These are phyloP conservation scores for Coffea canephora DNA, from an alignment of 257 asterid genomes.

Conservation along the genomic window DNA sequence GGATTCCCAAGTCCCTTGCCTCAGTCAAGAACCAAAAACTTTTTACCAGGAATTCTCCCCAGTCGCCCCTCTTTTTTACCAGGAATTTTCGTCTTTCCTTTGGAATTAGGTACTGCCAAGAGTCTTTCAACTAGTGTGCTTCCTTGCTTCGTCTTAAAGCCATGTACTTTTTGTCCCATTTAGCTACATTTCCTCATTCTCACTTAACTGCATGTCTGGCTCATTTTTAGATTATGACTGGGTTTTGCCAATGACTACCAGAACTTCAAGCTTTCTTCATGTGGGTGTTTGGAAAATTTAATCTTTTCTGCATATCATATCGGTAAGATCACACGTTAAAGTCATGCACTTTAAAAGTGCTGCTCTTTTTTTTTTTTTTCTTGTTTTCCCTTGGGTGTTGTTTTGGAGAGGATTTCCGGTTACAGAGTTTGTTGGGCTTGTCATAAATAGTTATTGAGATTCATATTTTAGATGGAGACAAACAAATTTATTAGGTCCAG, in stretches of 20 bases:
- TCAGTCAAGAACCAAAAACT: background rate
- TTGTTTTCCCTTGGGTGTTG: background rate
- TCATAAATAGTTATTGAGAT: background rate
- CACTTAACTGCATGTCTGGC: background rate
- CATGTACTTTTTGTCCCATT: constrained; percentile 28
- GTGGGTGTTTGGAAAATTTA: background rate
- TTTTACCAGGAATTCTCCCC: background rate
- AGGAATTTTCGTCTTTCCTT: background rate
- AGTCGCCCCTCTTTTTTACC: background rate
- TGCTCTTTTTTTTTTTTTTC: too few species aligned
- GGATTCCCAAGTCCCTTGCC: background rate
- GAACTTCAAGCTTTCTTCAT: constrained; percentile 14
- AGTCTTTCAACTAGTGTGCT: background rate
- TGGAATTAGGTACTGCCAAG: background rate
- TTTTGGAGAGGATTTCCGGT: background rate
- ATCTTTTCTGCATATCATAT: background rate
- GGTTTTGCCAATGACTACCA: constrained; percentile 19
- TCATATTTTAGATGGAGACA: background rate
- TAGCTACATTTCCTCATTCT: constrained; percentile 14
- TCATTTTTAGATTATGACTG: constrained; percentile 14
- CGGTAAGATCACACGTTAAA: background rate
- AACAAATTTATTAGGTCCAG: background rate
- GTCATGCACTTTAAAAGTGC: background rate
- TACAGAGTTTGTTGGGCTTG: constrained; percentile 16
- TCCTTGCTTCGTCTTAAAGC: constrained; percentile 47